Conservation (phyloP, 768 basidiomycete species). For the Leccinum variicolor region DNA sequence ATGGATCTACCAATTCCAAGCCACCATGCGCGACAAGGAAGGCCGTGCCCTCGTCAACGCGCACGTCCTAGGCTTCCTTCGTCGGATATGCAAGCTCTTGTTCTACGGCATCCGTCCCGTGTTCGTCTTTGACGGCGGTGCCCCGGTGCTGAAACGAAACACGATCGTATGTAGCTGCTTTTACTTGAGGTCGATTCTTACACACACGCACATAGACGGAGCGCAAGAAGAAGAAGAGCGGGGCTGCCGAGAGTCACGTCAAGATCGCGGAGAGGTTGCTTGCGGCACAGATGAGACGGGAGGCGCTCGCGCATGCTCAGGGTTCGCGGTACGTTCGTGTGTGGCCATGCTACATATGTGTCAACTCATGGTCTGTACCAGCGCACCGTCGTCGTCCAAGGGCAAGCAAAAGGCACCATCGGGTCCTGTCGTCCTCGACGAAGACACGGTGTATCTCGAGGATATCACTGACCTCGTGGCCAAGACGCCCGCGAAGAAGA, state of each 20-base stretch:
- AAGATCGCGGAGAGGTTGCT: constrained; percentile 89
- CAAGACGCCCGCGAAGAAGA: constrained; percentile 46
- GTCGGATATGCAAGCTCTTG: constrained; percentile 89
- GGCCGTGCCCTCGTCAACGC: constrained; percentile 89
- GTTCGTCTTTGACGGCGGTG: constrained; percentile 98
- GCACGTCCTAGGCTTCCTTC: constrained; percentile 86
- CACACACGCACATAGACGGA: constrained; percentile 53
- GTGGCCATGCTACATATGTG: background rate
- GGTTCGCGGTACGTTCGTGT: constrained; percentile 37
- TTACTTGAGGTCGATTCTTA: constrained; percentile 4
- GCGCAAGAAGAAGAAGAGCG: constrained; percentile 85
- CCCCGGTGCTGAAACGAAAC: constrained; percentile 81
- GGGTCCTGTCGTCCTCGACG: constrained; percentile 54
- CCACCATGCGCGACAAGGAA: constrained; percentile 98
- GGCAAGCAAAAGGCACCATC: constrained; percentile 46
- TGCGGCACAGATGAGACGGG: constrained; percentile 88
- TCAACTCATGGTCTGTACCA: background rate
- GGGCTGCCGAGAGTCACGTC: constrained; percentile 81
- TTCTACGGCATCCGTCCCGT: constrained; percentile 99
- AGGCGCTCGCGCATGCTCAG: constrained; percentile 69
- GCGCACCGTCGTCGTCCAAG: constrained; percentile 28
- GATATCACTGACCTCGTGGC: constrained; percentile 61
- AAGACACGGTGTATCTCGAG: constrained; percentile 83
- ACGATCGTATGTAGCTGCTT: constrained; percentile 66
- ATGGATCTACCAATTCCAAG: constrained; percentile 99